Percentiles rank a stretch among this genome's conserved stretches.
These are phyloP conservation scores for Macrolepiota albuminosa DNA, from an alignment of 768 basidiomycete genomes.

Conservation along the genomic window DNA sequence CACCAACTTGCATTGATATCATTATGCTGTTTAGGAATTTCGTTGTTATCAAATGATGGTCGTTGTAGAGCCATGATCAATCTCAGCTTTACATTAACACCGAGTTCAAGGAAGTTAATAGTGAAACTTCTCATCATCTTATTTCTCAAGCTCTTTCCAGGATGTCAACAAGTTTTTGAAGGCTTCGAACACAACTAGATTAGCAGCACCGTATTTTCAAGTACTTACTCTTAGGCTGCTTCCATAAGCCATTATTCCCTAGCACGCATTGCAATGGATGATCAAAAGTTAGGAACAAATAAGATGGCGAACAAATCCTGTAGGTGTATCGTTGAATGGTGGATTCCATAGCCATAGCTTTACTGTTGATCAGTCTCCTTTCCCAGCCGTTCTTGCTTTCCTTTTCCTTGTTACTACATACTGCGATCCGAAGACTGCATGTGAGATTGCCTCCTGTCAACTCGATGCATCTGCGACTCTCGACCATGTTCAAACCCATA, in stretches of 20 bases:
- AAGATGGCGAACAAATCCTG: not conserved
- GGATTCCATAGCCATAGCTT: not conserved
- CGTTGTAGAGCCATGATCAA: not conserved
- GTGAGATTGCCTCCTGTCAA: not conserved
- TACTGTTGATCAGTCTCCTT: not conserved
- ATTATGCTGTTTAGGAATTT: not conserved
- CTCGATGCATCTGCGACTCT: not conserved
- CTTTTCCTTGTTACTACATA: not conserved
- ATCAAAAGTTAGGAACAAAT: not conserved
- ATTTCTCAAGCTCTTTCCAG: not conserved
- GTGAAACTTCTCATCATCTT: not conserved
- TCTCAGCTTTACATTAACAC: not conserved
- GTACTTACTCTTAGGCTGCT: no score
- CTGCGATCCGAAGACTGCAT: not conserved
- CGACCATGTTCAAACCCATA: not conserved
- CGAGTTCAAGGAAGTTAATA: no score
- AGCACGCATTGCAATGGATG: not conserved
- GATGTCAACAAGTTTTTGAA: no score
- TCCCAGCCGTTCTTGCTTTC: not conserved
- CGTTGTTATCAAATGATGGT: not conserved
- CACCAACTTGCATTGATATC: not conserved
- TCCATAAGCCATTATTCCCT: not conserved
- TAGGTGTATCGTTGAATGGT: not conserved
- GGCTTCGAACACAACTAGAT: no score
- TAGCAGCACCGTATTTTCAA: not conserved